Base-by-base conservation (phyloP, 1,284 basidiomycete genomes). In the Athelia psychrophila region DNA sequence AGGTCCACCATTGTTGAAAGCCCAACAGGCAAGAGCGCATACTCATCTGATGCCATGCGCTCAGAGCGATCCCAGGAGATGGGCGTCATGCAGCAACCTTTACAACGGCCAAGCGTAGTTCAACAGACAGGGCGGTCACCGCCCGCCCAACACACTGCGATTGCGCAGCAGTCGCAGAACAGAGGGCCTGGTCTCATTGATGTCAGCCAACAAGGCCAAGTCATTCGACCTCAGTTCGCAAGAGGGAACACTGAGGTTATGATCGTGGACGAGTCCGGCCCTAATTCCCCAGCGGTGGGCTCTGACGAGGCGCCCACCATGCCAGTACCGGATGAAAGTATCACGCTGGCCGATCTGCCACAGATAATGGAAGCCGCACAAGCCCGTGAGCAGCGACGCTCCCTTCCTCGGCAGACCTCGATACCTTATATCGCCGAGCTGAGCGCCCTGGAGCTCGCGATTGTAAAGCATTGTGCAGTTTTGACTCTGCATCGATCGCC, bases 321-420 rank as follows among this genome's bases (percentile, higher is more conserved):
- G 19, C 52, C 45, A 44, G 61, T 66, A 8, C 59, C 74, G 38
- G 91, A 95, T 52, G 92, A 95, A 54, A 88, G 86, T 3, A 87
- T 98, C 61, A 98, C 96, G 0, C 80, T 99, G 10, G 94, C 93
- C n/a, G 97, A 99, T 71, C 91, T 99, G 55, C 94, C 96, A 6
- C 90, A 95, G 63, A 74, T 98, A 4, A 86, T 96, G 70, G 91
- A 95, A 64, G 93, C 88, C 2, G 93, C 95, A 44, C 93, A 96
- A 66, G 92, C 91, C 27, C 80, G 91, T 45, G 91, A 93, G 66
- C 88, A 95, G 63, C 86, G 84, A 53, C 83, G 91, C 23, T 89
- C 87, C 16, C 69, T 92, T 22, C 90, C 90, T 1, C 75, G 86
- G 25, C 82, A 91, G 67, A 88, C 79, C 55, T 79, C 84, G 16